Percentiles rank a stretch among this genome's conserved stretches.
Evolutionary conservation across 352 stramenopile species (phyloP).

Genomic region (Phytophthora ramorum): DNA sequence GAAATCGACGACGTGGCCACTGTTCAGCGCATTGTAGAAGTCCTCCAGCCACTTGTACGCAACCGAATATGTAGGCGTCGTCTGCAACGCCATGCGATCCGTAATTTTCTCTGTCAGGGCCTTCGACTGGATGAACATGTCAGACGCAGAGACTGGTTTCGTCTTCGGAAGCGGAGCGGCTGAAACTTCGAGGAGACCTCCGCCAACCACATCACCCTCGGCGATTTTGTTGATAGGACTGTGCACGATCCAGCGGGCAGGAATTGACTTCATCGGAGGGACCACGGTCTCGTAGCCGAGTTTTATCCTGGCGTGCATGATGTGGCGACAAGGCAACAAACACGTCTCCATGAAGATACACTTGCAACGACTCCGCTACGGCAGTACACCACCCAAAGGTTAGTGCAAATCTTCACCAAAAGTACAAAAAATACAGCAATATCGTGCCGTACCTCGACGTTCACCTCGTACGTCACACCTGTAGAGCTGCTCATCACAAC

Average conservation of each 20-base stretch:
- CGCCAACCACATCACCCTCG: not conserved
- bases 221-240: slow-evolving; percentile 22
- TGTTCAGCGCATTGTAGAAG: slow-evolving; percentile 14
- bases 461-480: not conserved
- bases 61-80: slow-evolving; percentile 8
- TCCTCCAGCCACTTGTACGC: slow-evolving; percentile 15
- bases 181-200: not conserved
- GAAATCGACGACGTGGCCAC: not conserved
- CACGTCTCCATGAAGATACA: slow-evolving; percentile 20
- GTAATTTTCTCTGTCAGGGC: slow-evolving; percentile 7
- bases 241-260: slow-evolving; percentile 4
- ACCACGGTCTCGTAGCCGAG: slow-evolving; percentile 10
- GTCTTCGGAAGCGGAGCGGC: not conserved
- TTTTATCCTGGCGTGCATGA: slow-evolving; percentile 5
- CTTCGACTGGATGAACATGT: slow-evolving; percentile 8
- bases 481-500: not conserved
- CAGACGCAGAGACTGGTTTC: not conserved
- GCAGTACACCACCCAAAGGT: too few relatives aligned
- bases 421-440: not conserved
- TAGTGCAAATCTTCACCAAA: too few relatives aligned
- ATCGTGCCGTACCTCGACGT: not conserved
- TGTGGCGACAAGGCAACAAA: slow-evolving; percentile 11
- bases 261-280: not conserved
- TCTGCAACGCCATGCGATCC: slow-evolving; percentile 16
- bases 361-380: not conserved